Evolutionary conservation across 2,329 filamentous ascomycete genomes (phyloP).

Genomic region (Gremmenia infestans): DNA sequence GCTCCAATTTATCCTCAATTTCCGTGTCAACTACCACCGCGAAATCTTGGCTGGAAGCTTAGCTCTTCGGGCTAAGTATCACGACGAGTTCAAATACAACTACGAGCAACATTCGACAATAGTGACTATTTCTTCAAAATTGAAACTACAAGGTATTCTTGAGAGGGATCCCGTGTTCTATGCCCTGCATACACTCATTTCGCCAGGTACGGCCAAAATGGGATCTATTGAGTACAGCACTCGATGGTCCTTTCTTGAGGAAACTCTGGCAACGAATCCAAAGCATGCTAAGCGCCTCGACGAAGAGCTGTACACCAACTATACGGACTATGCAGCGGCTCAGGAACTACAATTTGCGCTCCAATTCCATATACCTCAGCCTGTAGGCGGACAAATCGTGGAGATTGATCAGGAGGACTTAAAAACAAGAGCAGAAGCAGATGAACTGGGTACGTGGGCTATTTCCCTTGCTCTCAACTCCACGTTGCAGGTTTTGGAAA

Average conservation of each 20-base stretch:
- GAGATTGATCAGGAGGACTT: not conserved
- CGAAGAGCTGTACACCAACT: not conserved
- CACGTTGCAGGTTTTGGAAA: too few relatives aligned
- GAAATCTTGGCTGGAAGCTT: not conserved
- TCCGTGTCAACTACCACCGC: not conserved
- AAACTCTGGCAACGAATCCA: not conserved
- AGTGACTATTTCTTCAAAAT: not conserved
- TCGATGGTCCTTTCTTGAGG: not conserved
- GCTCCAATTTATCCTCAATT: slow-evolving; percentile 2
- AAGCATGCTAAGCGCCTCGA: not conserved
- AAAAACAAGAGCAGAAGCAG: not conserved
- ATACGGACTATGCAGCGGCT: not conserved
- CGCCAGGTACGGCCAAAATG: not conserved
- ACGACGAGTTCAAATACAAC: too few relatives aligned
- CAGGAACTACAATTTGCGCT: not conserved
- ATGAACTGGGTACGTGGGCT: not conserved
- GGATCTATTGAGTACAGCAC: not conserved
- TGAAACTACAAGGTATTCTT: not conserved
- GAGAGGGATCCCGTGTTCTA: not conserved
- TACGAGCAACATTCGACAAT: too few relatives aligned
- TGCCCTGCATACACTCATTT: not conserved
- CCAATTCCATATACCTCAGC: not conserved
- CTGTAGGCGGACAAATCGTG: not conserved
- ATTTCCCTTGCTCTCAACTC: too few relatives aligned
- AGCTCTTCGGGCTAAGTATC: not conserved